Evolutionary conservation across 2,329 filamentous ascomycete species (phyloP).

Genomic region (Pseudocercospora cruenta): DNA sequence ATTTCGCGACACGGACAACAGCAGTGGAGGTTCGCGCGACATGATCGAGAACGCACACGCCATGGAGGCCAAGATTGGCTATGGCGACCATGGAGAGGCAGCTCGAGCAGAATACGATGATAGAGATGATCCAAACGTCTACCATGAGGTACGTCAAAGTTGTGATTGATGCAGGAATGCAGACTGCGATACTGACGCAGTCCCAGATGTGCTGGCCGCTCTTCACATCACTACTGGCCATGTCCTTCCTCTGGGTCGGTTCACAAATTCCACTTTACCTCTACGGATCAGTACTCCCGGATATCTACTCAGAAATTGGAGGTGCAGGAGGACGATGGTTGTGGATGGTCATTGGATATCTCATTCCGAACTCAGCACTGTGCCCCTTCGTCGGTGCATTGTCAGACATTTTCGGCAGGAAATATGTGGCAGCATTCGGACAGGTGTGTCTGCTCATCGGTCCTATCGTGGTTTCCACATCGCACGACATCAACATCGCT

Average conservation of each 20-base stretch:
- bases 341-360: conserved; percentile 57
- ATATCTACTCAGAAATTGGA: conserved; percentile 64
- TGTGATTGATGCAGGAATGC: neutral
- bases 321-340: conserved; percentile 51
- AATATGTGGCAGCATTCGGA: conserved; percentile 62
- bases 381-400: conserved; percentile 69
- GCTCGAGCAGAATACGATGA: conserved; percentile 14
- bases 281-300: conserved; percentile 46
- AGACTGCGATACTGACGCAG: conserved; percentile 1
- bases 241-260: conserved; percentile 64
- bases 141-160: conserved; percentile 20
- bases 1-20: conserved; percentile 7
- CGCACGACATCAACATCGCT: conserved; percentile 62
- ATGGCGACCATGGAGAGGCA: conserved; percentile 21
- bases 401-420: conserved; percentile 66
- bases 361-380: conserved; percentile 60
- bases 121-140: conserved; percentile 23
- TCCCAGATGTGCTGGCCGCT: conserved; percentile 18
- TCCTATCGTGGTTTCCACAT: conserved; percentile 62
- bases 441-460: conserved; percentile 59
- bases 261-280: conserved; percentile 62
- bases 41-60: conserved; percentile 7
- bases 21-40: conserved; percentile 17
- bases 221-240: conserved; percentile 49
- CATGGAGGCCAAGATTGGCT: conserved; percentile 14